Evolutionary conservation across 331 rosid species (phyloP).

Genomic region (Quercus phellos): DNA sequence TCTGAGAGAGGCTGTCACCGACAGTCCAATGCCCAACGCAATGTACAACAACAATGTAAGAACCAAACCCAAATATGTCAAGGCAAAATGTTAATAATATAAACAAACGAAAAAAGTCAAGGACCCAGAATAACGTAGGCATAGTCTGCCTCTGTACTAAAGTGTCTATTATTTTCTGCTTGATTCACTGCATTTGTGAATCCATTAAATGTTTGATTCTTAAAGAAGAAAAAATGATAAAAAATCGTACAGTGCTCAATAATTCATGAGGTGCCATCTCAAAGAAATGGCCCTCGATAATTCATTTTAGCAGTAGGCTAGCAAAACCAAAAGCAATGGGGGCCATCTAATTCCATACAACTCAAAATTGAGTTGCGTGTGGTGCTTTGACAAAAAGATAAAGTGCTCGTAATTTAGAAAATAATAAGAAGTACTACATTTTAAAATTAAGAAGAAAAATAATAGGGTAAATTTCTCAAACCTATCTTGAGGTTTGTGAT

Average conservation of each 20-base stretch:
- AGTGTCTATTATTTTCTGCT: neutral
- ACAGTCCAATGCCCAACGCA: neutral
- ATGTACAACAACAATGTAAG: neutral
- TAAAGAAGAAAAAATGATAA: neutral
- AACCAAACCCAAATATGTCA: neutral
- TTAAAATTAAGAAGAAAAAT: neutral
- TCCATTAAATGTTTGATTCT: neutral
- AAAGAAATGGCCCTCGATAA: conserved; percentile 12
- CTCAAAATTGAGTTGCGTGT: conserved; percentile 20
- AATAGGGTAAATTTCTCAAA: too few relatives aligned
- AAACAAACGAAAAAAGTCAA: too few relatives aligned
- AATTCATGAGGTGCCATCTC: too few relatives aligned
- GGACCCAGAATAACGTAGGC: too few relatives aligned
- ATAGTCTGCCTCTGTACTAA: neutral
- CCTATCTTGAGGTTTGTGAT: too few relatives aligned
- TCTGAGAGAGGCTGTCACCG: neutral
- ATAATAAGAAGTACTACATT: neutral
- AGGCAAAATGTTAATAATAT: neutral
- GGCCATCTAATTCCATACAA: conserved; percentile 28
- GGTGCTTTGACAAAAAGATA: conserved; percentile 29
- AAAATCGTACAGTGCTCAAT: too few relatives aligned
- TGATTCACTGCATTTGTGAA: neutral
- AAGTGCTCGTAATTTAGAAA: conserved; percentile 8
- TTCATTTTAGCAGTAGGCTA: conserved; percentile 39
- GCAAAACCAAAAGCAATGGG: neutral